Conservation (phyloP, 495 filamentous ascomycete species). For the Penicillium taxi region DNA sequence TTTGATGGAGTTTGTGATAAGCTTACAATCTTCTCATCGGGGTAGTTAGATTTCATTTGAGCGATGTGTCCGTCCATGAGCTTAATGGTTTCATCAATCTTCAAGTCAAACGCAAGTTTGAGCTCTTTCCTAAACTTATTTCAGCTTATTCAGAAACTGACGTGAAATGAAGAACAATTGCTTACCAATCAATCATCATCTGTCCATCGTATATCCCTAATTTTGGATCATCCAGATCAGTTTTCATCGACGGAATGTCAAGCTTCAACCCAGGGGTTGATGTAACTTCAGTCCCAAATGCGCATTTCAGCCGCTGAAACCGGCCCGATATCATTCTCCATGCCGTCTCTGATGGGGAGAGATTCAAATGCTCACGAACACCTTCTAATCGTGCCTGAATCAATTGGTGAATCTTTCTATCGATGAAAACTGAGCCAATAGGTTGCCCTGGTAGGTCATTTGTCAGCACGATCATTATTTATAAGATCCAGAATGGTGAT, state of each 20-base stretch:
- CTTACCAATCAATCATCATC: constrained; percentile 28
- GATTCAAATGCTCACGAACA: constrained; percentile 14
- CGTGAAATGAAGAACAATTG: no score
- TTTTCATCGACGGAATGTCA: constrained; percentile 21
- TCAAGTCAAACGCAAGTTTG: constrained; percentile 41
- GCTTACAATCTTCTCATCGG: constrained; percentile 41
- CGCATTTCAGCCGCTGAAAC: constrained; percentile 34
- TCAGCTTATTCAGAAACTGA: background rate
- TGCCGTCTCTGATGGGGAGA: constrained; percentile 16
- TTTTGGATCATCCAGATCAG: constrained; percentile 15
- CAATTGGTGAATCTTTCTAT: constrained; percentile 21
- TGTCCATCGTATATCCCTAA: constrained; percentile 24
- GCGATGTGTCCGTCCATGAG: constrained; percentile 49
- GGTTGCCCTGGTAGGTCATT: constrained; percentile 18
- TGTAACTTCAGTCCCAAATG: constrained; percentile 26
- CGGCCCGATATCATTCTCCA: constrained; percentile 30
- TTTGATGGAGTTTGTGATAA: background rate
- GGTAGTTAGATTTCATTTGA: constrained; percentile 38
- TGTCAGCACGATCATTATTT: background rate
- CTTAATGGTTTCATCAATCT: constrained; percentile 44
- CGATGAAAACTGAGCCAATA: constrained; percentile 36
- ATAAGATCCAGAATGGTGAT: background rate
- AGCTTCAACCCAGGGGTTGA: constrained; percentile 21
- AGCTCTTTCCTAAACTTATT: constrained; percentile 4
- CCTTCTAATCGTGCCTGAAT: constrained; percentile 18